Evolutionary conservation across 139 green algal species (phyloP).

Genomic region (Chlorella vulgaris): DNA sequence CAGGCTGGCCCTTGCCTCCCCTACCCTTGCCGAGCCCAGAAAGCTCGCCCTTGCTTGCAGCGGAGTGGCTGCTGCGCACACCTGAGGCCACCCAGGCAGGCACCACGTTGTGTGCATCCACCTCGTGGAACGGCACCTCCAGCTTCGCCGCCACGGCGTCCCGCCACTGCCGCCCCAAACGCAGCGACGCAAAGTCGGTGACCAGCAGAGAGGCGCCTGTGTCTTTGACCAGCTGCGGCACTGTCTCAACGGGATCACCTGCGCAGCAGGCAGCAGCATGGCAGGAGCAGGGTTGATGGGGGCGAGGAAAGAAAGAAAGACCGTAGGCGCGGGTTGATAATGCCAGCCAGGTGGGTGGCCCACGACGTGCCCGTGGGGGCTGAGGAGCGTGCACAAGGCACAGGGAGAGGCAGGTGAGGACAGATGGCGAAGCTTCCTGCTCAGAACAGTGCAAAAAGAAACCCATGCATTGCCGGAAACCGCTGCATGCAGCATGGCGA

Average conservation of each 20-base stretch:
- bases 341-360: too few species aligned
- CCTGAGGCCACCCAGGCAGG: slow-evolving; percentile 83
- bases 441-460: too few species aligned
- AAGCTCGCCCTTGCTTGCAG: background rate
- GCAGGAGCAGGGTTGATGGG: background rate
- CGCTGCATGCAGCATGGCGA: too few species aligned
- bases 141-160: slow-evolving; percentile 29
- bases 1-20: too few species aligned
- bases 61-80: background rate
- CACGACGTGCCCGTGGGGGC: too few species aligned
- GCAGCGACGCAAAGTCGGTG: slow-evolving; percentile 88
- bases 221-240: slow-evolving; percentile 73
- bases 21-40: too few species aligned
- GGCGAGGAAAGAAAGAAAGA: background rate
- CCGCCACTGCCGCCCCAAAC: slow-evolving; percentile 78
- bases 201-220: slow-evolving; percentile 78
- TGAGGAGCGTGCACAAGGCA: too few species aligned
- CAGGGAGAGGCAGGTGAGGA: too few species aligned
- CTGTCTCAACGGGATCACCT: slow-evolving; percentile 72
- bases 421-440: too few species aligned
- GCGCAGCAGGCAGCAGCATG: background rate
- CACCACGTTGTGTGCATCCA: slow-evolving; percentile 98
- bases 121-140: slow-evolving; percentile 77
- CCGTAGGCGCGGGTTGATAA: too few species aligned
- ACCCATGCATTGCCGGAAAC: too few species aligned